Conservation (phyloP, 2,329 filamentous ascomycete genomes). For the Metarhizium album region DNA sequence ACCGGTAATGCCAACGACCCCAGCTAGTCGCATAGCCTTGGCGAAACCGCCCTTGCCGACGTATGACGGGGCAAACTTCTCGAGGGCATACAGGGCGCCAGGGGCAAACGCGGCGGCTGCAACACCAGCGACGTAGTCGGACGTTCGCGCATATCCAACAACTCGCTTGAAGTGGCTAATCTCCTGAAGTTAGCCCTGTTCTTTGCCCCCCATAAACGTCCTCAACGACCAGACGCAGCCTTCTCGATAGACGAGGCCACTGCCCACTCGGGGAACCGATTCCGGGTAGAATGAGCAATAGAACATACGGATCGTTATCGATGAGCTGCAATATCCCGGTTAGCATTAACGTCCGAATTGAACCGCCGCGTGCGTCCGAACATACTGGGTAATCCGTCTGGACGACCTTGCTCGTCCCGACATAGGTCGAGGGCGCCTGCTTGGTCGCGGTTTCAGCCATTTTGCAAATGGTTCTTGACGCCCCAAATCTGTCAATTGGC, state of each 20-base stretch:
- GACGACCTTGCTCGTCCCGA: conserved; percentile 56
- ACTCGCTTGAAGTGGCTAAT: conserved; percentile 83
- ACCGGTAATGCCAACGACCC: conserved; percentile 60
- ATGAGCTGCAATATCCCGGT: conserved; percentile 66
- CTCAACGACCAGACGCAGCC: neutral
- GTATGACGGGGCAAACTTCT: conserved; percentile 75
- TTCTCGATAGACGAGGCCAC: neutral
- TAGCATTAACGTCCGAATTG: conserved; percentile 11
- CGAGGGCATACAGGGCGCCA: conserved; percentile 63
- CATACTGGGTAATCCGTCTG: conserved; percentile 80
- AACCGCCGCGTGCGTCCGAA: conserved; percentile 15
- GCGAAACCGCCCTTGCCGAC: conserved; percentile 75
- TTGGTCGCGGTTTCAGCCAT: conserved; percentile 30
- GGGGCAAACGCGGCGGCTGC: conserved; percentile 63
- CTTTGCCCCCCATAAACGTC: neutral
- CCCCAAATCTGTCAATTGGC: conserved; percentile 16
- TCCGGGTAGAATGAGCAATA: neutral
- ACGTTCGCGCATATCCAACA: conserved; percentile 71
- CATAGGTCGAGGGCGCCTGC: conserved; percentile 23
- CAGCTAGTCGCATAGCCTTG: conserved; percentile 69
- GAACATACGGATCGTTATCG: conserved; percentile 86
- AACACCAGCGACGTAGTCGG: conserved; percentile 67
- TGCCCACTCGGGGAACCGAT: neutral
- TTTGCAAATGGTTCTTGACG: conserved; percentile 17
- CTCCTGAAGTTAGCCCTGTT: conserved; percentile 16